Evolutionary conservation across 2,329 filamentous ascomycete genomes (phyloP), one percentile per base, ranked within the genome.

Genomic region (Fusarium bulbicola): DNA sequence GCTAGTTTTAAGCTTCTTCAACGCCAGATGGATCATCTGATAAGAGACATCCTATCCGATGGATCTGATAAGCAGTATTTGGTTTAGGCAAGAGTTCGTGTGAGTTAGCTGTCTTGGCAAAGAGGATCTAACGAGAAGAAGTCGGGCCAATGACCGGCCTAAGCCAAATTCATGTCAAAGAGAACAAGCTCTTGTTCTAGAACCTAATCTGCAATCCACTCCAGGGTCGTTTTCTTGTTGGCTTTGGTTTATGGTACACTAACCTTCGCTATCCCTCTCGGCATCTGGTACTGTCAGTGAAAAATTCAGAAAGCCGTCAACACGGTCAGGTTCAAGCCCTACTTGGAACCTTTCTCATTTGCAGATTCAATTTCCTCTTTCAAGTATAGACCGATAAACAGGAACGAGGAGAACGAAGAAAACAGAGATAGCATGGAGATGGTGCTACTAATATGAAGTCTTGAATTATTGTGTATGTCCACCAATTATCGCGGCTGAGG

Each of bases 151-250:
- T 20, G 15, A 5, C 5, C 12, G 0, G 21, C 20, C 46, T 49
- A 18, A 14, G 2, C 32, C 16, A 5, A 12, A 26, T 52, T 15
- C 2, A 36, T 52, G 13, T 12, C 14, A 8, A 26, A 36, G 32
- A 2, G n/a, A 37, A 21, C 3, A 21, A 0, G 7, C 2, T 26
- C 3, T 5, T 15, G 32, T 37, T 52, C 32, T 26, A 26, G 32
- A 52, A 26, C 15, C 26, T 32, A 1, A 2, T 57, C 13, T 21
- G 0, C 13, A 32, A 9, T 39, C 20, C n/a, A 26, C 26, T 13
- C 8, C 4, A 9, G 10, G 1, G 11, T 14, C 10, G 15, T 4
- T 21, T 7, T n/a, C 34, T 9, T 20, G 4, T 2, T 8, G 10
- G 14, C 7, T 30, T n/a, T n/a, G n/a, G n/a, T 0, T 47, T 10